Base-by-base conservation (phyloP, 2,329 filamentous ascomycete genomes). In the Penicillium sp. region DNA sequence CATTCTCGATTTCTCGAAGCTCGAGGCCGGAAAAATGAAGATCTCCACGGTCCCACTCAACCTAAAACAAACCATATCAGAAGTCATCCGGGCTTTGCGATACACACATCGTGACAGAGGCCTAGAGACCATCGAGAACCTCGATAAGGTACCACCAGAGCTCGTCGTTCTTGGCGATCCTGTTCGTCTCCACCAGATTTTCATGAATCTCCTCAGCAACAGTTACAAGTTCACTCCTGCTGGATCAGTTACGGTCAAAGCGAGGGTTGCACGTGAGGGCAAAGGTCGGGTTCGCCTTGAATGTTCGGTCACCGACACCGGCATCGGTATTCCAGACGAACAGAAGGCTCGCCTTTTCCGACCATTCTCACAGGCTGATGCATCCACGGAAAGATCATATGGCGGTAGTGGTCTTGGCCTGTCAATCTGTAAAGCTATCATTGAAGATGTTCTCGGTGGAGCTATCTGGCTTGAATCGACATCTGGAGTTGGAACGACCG, bases 351-450 rank as follows among this genome's bases (percentile, higher is more conserved):
- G 94, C 60, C 82, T 97, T 1, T 97, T 97, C 82, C 85, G 91
- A 65, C 92, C 92, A 0, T 97, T 97, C 70, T 93, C 90, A 54
- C 92, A 97, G 75, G 92, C 93, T 1, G 92, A 97, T 74, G 89
- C 88, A 47, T 94, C 90, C 65, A 96, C 92, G 3, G 91, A 92
- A 53, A 83, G 92, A 51, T 94, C 92, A 70, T 97, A 96, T 66
- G 92, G 92, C 40, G 92, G 92, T 43, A 96, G 91, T 64, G 92
- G 92, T 25, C 85, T 97, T 2, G 92, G 92, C 2, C 81, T 97
- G 43, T 95, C 90, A 69, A 97, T 97, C 63, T 96, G 92, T 82
- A 96, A 96, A 75, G 92, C 90, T 0, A 86, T 97, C 43, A 92
- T 97, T 60, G 90, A 96, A 76, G 91, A 90, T 21, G 92, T 96